Evolutionary conservation across 1,139 yeast species (phyloP).

Genomic region (Geotrichum phurueaensis): DNA sequence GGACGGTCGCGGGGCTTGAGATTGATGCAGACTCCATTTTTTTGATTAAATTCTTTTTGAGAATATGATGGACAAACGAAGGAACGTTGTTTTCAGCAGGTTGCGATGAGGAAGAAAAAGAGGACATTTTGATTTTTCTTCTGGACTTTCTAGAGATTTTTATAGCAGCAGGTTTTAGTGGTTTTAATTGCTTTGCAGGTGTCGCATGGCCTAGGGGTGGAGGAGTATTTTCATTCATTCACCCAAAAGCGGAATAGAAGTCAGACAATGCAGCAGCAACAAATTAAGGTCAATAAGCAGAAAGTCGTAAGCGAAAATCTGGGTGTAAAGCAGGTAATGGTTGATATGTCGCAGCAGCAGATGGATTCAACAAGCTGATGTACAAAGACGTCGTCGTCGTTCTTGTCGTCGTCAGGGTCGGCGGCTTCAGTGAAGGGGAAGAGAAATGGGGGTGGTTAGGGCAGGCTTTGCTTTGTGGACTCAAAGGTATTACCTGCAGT

Average conservation of each 20-base stretch:
- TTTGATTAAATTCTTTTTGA: neutral
- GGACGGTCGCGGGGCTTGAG: neutral
- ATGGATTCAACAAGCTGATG: neutral
- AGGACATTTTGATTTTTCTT: neutral
- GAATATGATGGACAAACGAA: slow-evolving; percentile 8
- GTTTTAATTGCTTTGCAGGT: neutral
- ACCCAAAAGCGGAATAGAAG: slow-evolving; percentile 6
- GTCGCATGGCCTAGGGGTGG: neutral
- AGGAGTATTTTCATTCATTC: slow-evolving; percentile 8
- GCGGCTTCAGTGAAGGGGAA: neutral
- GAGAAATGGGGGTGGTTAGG: neutral
- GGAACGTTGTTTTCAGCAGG: neutral
- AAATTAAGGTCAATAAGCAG: neutral
- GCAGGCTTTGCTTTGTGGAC: neutral
- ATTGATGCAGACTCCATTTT: slow-evolving; percentile 7
- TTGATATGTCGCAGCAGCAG: neutral
- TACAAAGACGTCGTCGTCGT: neutral
- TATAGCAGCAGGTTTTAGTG: slow-evolving; percentile 8
- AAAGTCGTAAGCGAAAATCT: neutral
- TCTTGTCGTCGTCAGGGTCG: too few relatives aligned
- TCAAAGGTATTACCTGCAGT: neutral
- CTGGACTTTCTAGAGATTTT: slow-evolving; percentile 10
- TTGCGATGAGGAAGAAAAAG: neutral
- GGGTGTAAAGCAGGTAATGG: neutral
- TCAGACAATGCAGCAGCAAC: neutral